Base-by-base conservation (phyloP, 1,139 yeast species). In the Candida sanyaensis region DNA sequence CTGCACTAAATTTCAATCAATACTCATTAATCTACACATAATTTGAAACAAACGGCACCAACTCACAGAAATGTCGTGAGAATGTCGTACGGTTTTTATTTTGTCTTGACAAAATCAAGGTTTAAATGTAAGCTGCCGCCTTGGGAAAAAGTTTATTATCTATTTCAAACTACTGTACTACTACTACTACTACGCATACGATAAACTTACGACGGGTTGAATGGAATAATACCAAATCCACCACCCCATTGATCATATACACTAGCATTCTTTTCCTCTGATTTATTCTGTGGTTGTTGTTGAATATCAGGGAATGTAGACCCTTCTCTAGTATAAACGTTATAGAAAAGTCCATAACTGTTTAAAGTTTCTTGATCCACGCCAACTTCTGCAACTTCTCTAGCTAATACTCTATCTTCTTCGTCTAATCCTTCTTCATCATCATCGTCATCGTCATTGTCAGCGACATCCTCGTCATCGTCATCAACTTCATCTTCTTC, bases 261-360 rank as follows among this genome's bases (percentile, higher is more conserved):
- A 28, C 34, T 43, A 13, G 33, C 41, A 9, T 28, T 34, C 13
- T 30, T 32, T 23, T 31, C 45, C 32, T 44, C 47, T 24, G 46
- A 45, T 11, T 29, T 41, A 11, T 43, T 43, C 13, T 45, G 48
- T 24, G 41, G 44, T 12, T 41, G 50, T 8, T 50, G 51, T 40
- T 52, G 56, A 3, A 45, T 36, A 13, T 64, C 69, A 0, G 71
- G 71, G 30, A 62, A 57, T 12, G 64, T 63, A 8, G 71, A 68
- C 6, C 69, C 69, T 49, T 69, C 75, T 43, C 65, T 57, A 29
- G 73, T 63, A 52, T 68, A 69, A 2, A 69, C 68, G 45, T 69
- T 68, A 53, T 68, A 69, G 54, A 68, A 69, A 28, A 71, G 54
- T 26, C 76, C 77, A 51, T 69, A 71, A 17, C 68, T 58, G 45